Percentiles rank a stretch among this genome's conserved stretches.
These are phyloP conservation scores for Vitis riparia DNA, from an alignment of 164 flowering plant species.

Conservation along the genomic window DNA sequence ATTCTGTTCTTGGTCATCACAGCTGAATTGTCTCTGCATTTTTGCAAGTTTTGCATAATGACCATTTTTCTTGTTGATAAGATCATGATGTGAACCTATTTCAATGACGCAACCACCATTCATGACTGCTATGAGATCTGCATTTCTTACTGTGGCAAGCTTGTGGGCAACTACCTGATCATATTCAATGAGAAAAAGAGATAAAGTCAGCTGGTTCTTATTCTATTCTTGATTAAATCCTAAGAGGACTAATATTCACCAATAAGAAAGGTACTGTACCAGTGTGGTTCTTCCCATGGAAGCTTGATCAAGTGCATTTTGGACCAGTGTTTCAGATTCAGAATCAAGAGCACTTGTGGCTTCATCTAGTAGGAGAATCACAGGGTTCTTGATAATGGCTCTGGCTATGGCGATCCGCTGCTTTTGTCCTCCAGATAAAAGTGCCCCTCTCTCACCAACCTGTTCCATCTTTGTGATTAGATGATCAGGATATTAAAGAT, in stretches of 20 bases:
- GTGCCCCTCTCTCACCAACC: slow-evolving; percentile 84
- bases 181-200: background rate
- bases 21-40: slow-evolving; percentile 68
- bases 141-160: slow-evolving; percentile 71
- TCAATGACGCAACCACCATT: slow-evolving; percentile 58
- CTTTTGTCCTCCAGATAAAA: slow-evolving; percentile 90
- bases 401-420: slow-evolving; percentile 92
- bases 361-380: slow-evolving; percentile 85
- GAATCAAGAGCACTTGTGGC: slow-evolving; percentile 96
- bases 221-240: no score
- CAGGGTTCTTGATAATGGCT: slow-evolving; percentile 79
- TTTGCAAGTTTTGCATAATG: slow-evolving; percentile 75
- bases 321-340: slow-evolving; percentile 81
- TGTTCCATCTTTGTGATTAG: slow-evolving; percentile 3
- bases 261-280: slow-evolving; percentile 29
- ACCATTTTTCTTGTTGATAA: slow-evolving; percentile 52
- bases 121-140: slow-evolving; percentile 79
- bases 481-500: no score
- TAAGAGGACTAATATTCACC: background rate
- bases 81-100: slow-evolving; percentile 67
- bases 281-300: slow-evolving; percentile 90
- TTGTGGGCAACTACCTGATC: slow-evolving; percentile 87
- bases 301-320: slow-evolving; percentile 88
- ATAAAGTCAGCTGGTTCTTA: background rate
- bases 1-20: slow-evolving; percentile 40